Evolutionary conservation across 352 stramenopile genomes (phyloP).

Genomic region (Sclerospora graminicola): DNA sequence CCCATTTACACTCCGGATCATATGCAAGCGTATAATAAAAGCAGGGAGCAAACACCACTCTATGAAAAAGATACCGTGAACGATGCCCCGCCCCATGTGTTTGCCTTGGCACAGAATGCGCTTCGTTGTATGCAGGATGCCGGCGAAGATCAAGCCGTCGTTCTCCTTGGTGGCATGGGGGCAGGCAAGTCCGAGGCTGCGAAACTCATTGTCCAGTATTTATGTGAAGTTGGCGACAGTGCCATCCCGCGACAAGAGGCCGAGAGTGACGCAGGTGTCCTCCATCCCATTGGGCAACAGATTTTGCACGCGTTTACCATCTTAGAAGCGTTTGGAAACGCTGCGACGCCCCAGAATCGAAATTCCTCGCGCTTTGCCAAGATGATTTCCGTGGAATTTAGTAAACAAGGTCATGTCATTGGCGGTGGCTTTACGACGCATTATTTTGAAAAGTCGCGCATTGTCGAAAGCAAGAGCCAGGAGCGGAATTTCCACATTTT

Average conservation of each 20-base stretch:
- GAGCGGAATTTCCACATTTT: constrained; percentile 93
- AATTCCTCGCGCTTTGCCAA: constrained; percentile 54
- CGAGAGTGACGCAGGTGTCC: constrained; percentile 35
- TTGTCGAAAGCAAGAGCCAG: constrained; percentile 57
- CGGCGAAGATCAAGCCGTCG: constrained; percentile 67
- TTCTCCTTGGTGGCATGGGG: constrained; percentile 63
- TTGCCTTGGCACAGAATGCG: constrained; percentile 69
- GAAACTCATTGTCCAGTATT: constrained; percentile 75
- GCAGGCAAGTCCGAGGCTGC: constrained; percentile 70
- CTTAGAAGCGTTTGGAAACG: constrained; percentile 68
- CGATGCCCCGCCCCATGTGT: constrained; percentile 61
- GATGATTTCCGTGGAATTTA: constrained; percentile 79
- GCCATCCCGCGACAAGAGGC: constrained; percentile 21
- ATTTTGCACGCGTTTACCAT: constrained; percentile 73
- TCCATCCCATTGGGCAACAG: constrained; percentile 72
- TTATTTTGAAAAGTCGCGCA: constrained; percentile 76
- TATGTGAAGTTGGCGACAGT: constrained; percentile 71
- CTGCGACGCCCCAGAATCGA: constrained; percentile 37
- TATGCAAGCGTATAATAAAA: constrained; percentile 74
- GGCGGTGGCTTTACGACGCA: constrained; percentile 73
- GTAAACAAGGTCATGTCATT: constrained; percentile 63
- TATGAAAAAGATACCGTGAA: constrained; percentile 48
- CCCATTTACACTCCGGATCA: constrained; percentile 79
- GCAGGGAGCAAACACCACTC: constrained; percentile 36
- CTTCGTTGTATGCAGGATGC: constrained; percentile 71